phyloP scores from a whole-genome alignment of 768 basidiomycete species.

The Psilocybe cubensis region DNA sequence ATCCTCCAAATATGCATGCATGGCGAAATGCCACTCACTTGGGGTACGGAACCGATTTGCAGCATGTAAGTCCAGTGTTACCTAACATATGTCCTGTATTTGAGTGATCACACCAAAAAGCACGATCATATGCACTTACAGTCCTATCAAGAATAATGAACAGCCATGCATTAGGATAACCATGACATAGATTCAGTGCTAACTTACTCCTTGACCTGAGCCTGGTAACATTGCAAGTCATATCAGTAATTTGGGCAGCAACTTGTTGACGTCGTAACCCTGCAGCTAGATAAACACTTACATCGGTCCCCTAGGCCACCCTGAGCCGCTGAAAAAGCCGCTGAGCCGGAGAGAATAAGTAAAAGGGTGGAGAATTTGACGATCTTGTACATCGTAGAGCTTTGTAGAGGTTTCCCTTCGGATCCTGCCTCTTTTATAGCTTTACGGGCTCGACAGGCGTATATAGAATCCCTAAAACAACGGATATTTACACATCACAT shows the following conservation, averaged over 20 bases:
- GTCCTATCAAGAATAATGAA: not conserved
- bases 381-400: not conserved
- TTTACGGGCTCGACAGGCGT: not conserved
- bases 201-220: not conserved
- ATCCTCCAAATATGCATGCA: no score
- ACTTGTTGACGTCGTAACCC: no score
- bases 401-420: not conserved
- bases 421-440: not conserved
- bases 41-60: not conserved
- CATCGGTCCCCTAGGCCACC: not conserved
- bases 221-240: not conserved
- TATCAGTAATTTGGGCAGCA: not conserved
- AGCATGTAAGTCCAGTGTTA: not conserved
- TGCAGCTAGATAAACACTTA: not conserved
- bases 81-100: not conserved
- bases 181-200: not conserved
- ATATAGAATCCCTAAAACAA: not conserved
- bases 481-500: not conserved
- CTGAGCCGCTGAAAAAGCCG: not conserved
- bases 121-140: not conserved
- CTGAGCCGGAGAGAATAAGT: not conserved
- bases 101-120: not conserved
- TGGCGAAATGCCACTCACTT: not conserved
- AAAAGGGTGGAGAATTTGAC: not conserved
- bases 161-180: not conserved